Evolutionary conservation across 2,329 filamentous ascomycete species (phyloP).

Genomic region (Aspergillus brunneoviolaceus): DNA sequence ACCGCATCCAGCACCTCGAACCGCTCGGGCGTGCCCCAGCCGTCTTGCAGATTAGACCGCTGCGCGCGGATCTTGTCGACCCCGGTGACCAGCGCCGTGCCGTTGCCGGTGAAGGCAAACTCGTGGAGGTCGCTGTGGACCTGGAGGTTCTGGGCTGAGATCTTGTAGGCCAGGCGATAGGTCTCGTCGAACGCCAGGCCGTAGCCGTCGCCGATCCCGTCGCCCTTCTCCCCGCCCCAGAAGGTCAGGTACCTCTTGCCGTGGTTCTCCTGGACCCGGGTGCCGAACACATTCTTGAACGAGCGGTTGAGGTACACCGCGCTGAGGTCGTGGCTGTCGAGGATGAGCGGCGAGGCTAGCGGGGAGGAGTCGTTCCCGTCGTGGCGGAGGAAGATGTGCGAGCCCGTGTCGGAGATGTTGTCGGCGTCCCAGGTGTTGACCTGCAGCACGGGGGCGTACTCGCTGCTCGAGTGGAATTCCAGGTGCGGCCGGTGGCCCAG

Average conservation of each 20-base stretch:
- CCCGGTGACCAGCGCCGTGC: slow-evolving; percentile 6
- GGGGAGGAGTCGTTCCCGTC: slow-evolving; percentile 11
- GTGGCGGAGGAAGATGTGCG: slow-evolving; percentile 12
- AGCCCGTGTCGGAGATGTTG: slow-evolving; percentile 7
- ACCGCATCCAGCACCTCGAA: slow-evolving; percentile 8
- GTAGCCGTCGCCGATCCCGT: slow-evolving; percentile 10
- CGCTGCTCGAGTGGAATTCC: slow-evolving; percentile 10
- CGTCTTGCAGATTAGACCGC: not conserved
- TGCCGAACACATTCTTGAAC: slow-evolving; percentile 12
- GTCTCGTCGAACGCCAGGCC: slow-evolving; percentile 11
- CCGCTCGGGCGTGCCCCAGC: not conserved
- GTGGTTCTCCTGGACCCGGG: slow-evolving; percentile 9
- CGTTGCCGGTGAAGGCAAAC: slow-evolving; percentile 8
- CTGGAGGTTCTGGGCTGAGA: slow-evolving; percentile 9
- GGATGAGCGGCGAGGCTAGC: slow-evolving; percentile 9
- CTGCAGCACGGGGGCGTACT: slow-evolving; percentile 10
- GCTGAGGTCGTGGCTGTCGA: slow-evolving; percentile 9
- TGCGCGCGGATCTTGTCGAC: slow-evolving; percentile 4
- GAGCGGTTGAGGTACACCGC: slow-evolving; percentile 11
- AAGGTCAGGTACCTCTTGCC: slow-evolving; percentile 12
- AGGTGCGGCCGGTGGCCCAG: slow-evolving; percentile 11
- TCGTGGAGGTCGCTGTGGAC: slow-evolving; percentile 8
- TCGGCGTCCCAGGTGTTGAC: slow-evolving; percentile 7
- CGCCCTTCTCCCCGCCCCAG: slow-evolving; percentile 12
- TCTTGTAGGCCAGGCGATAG: slow-evolving; percentile 8